Evolutionary conservation across 345 rosid species (phyloP), one percentile per base, ranked within the genome.

Genomic region (Abelmoschus esculentus): DNA sequence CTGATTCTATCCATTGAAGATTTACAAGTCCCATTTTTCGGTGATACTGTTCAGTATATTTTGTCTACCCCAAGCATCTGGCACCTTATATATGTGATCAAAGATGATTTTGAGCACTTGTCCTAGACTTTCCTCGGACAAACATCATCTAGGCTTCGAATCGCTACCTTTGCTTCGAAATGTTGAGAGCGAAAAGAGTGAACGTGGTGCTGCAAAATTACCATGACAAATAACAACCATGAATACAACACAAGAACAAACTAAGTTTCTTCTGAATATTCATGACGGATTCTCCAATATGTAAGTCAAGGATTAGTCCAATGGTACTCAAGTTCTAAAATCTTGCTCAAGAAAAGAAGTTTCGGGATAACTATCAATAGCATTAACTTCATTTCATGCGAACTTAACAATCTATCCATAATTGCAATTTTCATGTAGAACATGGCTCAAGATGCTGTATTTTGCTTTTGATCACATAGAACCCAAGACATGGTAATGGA

Each of bases 161-260:
- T 90, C 95, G 77, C 86, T 84, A 74, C 86, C 99, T 83, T 92
- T 96, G 97, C 97, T 89, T 72, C 96, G 86, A 80, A 96, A 96
- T 15, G 87, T 40, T n/a, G 98, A 92, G 36, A 96, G 92, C 18
- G 99, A 96, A 83, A 96, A 96, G 82, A 96, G 92, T 28, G 97
- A 92, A 66, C 92, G 80, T 44, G 99, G 96, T 72, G 87, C 99
- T 96, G 95, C 61, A 81, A 66, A 76, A 64, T 71, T 70, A 14
- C 6, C 26, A 1, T 22, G 0, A 22, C 26, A 22, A 22, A 22
- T 22, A 22, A 22, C 3, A 49, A 71, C 15, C 22, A 14, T 29
- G 32, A 47, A 22, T 22, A 22, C 26, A 22, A 22, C 26, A 22
- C 26, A 13, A 7, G 58, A 69, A 47, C 15, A 31, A 7, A 29